Base-by-base conservation (phyloP, 1,284 basidiomycete species). In the Melampsora allii-populina region DNA sequence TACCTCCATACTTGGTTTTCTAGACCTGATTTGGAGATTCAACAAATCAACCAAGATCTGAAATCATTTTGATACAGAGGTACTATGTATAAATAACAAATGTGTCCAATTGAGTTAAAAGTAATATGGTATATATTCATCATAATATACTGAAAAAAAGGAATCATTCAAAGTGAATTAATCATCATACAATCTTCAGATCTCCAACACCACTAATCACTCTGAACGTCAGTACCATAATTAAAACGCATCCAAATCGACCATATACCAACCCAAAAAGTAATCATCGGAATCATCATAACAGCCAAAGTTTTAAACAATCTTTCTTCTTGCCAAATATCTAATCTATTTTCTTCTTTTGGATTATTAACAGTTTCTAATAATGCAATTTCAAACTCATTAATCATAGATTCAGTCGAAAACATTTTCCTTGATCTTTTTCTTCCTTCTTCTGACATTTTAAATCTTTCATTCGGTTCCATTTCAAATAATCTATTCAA, bases 371-470 rank as follows among this genome's bases (percentile, higher is more conserved):
- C 39, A 63, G 56, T 27, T 46, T 83, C 82, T 76, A 86, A 84
- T 72, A 91, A 82, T 2, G 86, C 85, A 4, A 77, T 78, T 58
- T 90, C 88, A 81, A 92, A 85, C 42, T 85, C 86, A 58, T 85
- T 80, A 1, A 87, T 88, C 86, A 94, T 88, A 3, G 87, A 87
- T 58, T 85, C 84, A 79, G 86, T 84, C 10, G 85, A 85, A 78
- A 91, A 91, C 45, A 82, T 77, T 7, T 84, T 82, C 75, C 83
- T 82, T 12, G 89, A 91, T 17, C 92, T 83, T 39, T 81, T 78
- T 76, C 84, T 86, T 0, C 89, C 89, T 1, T 87, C 83, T 53
- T 80, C 79, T 0, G 84, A 84, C 75, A 96, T 80, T 3, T 80
- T 82, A 19, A 79, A 77, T 14, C 89, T 83, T 63, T 88, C 85